These are phyloP conservation scores for Tremellales sp. DNA, from an alignment of 1,284 basidiomycete species.

Conservation along the genomic window DNA sequence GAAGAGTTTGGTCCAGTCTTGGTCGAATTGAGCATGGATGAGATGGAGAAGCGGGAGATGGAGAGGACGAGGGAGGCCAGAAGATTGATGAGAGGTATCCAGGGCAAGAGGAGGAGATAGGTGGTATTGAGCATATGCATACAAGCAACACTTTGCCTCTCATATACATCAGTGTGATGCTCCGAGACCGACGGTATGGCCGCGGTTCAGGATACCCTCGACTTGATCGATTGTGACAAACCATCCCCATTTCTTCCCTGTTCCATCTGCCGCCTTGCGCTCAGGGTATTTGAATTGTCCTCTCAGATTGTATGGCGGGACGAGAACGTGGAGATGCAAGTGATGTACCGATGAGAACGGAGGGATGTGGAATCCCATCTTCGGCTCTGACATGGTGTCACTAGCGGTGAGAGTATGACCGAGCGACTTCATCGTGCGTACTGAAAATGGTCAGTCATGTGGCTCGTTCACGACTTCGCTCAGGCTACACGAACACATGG, in stretches of 20 bases:
- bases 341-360: constrained; percentile 76
- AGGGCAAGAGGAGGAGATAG: constrained; percentile 13
- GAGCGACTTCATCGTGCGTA: constrained; percentile 60
- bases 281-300: constrained; percentile 57
- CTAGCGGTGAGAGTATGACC: constrained; percentile 58
- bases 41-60: constrained; percentile 83
- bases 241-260: constrained; percentile 60
- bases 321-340: constrained; percentile 73
- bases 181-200: constrained; percentile 54
- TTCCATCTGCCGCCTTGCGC: neutral
- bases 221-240: constrained; percentile 66
- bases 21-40: constrained; percentile 79
- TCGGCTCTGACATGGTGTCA: constrained; percentile 46
- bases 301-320: constrained; percentile 59
- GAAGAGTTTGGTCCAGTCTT: constrained; percentile 88
- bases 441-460: constrained; percentile 43
- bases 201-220: constrained; percentile 59
- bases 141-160: neutral
- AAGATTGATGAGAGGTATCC: constrained; percentile 24
- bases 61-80: constrained; percentile 70
- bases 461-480: no score
- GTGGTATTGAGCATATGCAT: neutral
- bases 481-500: constrained; percentile 54
- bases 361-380: constrained; percentile 75
- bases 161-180: no score